phyloP scores from a whole-genome alignment of 495 filamentous ascomycete genomes.

The Trichocladium antarcticum region DNA sequence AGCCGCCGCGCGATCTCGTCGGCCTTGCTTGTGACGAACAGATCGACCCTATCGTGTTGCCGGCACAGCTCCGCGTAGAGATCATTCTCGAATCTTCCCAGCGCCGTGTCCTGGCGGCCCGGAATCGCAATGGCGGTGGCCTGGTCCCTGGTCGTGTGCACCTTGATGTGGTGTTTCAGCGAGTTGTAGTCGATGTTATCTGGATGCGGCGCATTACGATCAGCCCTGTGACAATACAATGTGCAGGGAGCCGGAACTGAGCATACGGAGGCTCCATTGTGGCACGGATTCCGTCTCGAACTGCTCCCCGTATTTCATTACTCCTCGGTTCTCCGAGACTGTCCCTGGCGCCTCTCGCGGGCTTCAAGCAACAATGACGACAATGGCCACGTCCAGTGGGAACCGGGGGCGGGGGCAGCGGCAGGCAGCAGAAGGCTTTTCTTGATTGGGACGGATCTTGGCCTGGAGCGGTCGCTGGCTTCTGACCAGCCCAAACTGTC shows the following conservation, averaged over 20 bases:
- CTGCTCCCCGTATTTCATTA: conserved; percentile 61
- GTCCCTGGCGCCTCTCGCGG: not conserved
- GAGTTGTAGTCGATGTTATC: conserved; percentile 71
- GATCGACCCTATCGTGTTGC: conserved; percentile 55
- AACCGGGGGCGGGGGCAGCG: not conserved
- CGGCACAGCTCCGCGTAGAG: conserved; percentile 50
- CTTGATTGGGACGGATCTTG: no score
- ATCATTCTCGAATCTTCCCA: conserved; percentile 48
- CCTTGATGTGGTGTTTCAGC: conserved; percentile 62
- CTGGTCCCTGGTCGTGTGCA: conserved; percentile 49
- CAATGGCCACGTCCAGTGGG: not conserved
- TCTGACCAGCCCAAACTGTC: not conserved
- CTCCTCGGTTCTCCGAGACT: conserved; percentile 6
- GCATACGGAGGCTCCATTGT: conserved; percentile 74
- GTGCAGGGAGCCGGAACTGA: conserved; percentile 10
- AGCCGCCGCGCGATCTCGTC: conserved; percentile 55
- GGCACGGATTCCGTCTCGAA: conserved; percentile 75
- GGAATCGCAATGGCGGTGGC: conserved; percentile 56
- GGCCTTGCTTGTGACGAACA: conserved; percentile 61
- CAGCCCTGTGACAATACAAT: not conserved
- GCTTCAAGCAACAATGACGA: not conserved
- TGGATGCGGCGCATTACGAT: not conserved
- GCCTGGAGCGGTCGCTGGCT: no score
- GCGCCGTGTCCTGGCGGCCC: conserved; percentile 42
- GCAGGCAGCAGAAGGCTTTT: not conserved